Base-by-base conservation (phyloP, 345 rosid genomes). In the Capsella bursapastoris region DNA sequence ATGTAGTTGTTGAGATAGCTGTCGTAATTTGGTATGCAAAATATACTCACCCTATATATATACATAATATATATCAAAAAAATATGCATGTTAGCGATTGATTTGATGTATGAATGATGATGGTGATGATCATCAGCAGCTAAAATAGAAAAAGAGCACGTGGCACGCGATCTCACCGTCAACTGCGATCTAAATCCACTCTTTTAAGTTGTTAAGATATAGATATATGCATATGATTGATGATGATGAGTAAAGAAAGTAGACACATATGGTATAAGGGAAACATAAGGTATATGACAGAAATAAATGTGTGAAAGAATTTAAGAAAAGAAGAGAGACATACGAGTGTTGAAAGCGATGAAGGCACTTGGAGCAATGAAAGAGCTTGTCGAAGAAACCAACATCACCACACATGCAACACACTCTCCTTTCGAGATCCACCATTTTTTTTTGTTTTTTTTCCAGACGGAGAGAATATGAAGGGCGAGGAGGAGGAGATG, bases 401-500 rank as follows among this genome's bases (percentile, higher is more conserved):
- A 94, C 92, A 80, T 94, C 98, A 81, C 98, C 98, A 82, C 98
- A 94, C 97, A 94, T 85, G 90, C 92, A 91, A 81, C 97, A 94
- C 5, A 91, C 93, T 27, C 84, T 81, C 65, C 83, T 77, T 48
- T 77, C 90, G 50, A 80, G 83, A 91, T 93, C 98, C 84, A 88
- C 96, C 98, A 89, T 93, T 68, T 69, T 68, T 57, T 52, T 67
- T 53, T 49, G 64, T 40, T 64, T 65, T 38, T 9, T 7, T 25
- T 49, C 12, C 51, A 52, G 66, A 48, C n/a, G 70, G 78, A 2
- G 61, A 57, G 68, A 70, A 65, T 59, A 50, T 64, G 49, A 61
- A 57, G 47, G 68, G 59, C 63, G 64, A 34, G 37, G 4, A 4
- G 40, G 53, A 44, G 43, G 57, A 65, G 66, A 16, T 18, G 44